Percentiles rank a stretch among this genome's conserved stretches.
phyloP scores from a whole-genome alignment of 352 stramenopile species.

The Globisporangium okanoganense region DNA sequence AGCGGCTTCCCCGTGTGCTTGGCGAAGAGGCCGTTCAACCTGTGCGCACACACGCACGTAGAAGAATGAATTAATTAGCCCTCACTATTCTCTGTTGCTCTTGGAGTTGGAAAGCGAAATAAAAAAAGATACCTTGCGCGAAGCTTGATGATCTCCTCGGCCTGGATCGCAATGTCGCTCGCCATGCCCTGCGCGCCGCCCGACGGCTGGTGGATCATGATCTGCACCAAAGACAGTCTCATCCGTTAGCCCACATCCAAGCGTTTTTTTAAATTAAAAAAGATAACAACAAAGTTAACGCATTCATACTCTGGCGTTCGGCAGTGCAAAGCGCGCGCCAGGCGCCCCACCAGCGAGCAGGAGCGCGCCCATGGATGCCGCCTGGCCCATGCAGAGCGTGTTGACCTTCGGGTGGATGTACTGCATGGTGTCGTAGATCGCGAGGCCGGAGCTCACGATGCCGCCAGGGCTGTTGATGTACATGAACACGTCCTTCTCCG shows the following conservation, averaged over 20 bases:
- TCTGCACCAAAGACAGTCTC: constrained; percentile 27
- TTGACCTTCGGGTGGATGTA: constrained; percentile 97
- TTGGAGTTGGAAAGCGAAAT: not conserved
- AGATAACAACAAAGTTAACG: not conserved
- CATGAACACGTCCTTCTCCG: constrained; percentile 97
- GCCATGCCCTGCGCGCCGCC: constrained; percentile 97
- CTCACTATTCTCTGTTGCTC: not conserved
- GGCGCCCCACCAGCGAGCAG: constrained; percentile 91
- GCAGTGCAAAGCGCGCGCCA: constrained; percentile 89
- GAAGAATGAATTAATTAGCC: constrained; percentile 11
- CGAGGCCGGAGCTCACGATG: constrained; percentile 95
- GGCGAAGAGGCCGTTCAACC: constrained; percentile 72
- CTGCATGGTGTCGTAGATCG: constrained; percentile 99
- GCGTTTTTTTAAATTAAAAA: too few relatives aligned
- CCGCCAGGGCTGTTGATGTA: constrained; percentile 99
- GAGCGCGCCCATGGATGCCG: constrained; percentile 95
- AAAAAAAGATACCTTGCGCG: constrained; percentile 40
- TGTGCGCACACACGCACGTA: constrained; percentile 15
- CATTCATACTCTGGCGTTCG: constrained; percentile 86
- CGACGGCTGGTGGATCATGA: constrained; percentile 98
- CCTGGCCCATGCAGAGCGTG: constrained; percentile 97
- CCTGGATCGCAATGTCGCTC: constrained; percentile 98
- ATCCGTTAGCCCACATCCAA: constrained; percentile 2
- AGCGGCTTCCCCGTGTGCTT: constrained; percentile 72
- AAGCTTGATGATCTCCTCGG: constrained; percentile 97